These are phyloP conservation scores for Chromera velia DNA, from an alignment of 73 alveolate species.

Conservation along the genomic window DNA sequence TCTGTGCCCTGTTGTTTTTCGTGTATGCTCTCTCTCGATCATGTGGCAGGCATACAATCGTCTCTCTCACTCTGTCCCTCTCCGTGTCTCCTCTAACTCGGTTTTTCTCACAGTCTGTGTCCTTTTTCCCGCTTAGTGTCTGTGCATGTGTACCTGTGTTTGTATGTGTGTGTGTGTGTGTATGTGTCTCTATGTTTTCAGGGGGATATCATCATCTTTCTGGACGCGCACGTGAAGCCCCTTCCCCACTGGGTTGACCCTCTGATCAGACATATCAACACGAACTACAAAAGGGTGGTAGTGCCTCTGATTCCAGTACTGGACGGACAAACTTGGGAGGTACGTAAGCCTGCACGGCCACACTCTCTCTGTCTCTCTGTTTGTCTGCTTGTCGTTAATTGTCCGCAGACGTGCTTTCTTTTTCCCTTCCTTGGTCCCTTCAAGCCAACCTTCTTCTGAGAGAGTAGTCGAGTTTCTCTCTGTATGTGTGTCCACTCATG, in stretches of 20 bases:
- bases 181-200: no score
- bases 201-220: conserved; percentile 29
- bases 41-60: no score
- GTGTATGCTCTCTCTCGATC: no score
- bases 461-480: background rate
- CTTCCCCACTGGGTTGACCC: background rate
- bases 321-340: conserved; percentile 1
- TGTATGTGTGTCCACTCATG: no score
- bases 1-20: no score
- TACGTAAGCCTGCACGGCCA: background rate
- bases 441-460: background rate
- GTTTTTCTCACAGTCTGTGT: no score
- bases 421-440: background rate
- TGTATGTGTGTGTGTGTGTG: no score
- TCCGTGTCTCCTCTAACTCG: background rate
- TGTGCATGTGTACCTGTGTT: background rate
- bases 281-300: conserved; percentile 45
- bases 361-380: background rate
- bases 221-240: conserved; percentile 34
- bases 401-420: background rate
- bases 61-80: background rate
- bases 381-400: background rate
- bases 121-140: no score
- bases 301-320: conserved; percentile 39
- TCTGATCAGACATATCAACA: conserved; percentile 19